Evolutionary conservation across 2,329 filamentous ascomycete species (phyloP), one percentile per base, ranked within the genome.

Genomic region (Plenodomus biglobosus): DNA sequence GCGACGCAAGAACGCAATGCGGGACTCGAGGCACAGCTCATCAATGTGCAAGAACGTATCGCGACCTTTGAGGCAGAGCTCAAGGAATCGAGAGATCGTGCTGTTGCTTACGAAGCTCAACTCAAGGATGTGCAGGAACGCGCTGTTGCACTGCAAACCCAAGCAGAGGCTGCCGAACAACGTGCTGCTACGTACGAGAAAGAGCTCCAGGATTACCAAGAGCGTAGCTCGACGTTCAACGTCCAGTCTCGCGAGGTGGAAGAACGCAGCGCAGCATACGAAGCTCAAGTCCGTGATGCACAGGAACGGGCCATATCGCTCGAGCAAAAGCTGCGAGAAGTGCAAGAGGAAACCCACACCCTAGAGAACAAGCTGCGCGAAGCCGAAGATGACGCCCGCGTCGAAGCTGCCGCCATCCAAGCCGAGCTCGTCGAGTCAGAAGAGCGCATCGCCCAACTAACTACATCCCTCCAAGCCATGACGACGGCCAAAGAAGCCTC

Each of bases 381-480:
- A 19, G 52, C 54, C 3, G 53, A 56, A 32, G 69, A 75, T 21
- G 64, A 72, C 17, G 66, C 68, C 13, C 66, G 65, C 19, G 59
- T 65, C 15, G 62, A 68, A 48, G 66, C 54, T 15, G 64, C 63
- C 39, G 68, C 70, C 44, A 70, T 65, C 11, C 66, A 73, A 52
- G 61, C 67, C n/a, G 65, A 72, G 42, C 61, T 73, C 18, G 48
- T 59, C 10, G 66, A 70, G 22, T 64, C 68, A n/a, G 53, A 66
- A 6, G 52, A 54, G n/a, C 67, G 64, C 49, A 63, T 71, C 16
- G 59, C 67, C 8, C 58, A 67, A 43, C 42, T 61, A 20, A 59
- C 56, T 17, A 42, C 52, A 27, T 62, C 62, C 2, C 60, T 73
- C 11, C 52, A 57, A 19, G 44, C 57, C 6, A 62, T 63, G 3